Base-by-base conservation (phyloP, 139 green algal genomes). In the Pseudopediastrum boryanum region DNA sequence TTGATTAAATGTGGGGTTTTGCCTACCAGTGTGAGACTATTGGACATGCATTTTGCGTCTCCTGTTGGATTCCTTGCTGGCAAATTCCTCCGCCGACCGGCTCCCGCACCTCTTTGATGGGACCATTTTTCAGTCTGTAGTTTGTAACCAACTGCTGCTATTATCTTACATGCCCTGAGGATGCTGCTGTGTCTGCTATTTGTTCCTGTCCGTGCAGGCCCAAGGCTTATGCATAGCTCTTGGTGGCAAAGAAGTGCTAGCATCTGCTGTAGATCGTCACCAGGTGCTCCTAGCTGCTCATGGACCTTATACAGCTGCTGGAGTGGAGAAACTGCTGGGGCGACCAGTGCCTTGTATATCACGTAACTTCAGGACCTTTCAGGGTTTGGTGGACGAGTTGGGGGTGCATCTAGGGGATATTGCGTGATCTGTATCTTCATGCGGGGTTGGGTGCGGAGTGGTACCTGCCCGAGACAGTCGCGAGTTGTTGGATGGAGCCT, bases 261-360 rank as follows among this genome's bases (percentile, higher is more conserved):
- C 42, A 1, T 27, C 63, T 19, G 75, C 73, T 13, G 56, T 94
- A 8, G 12, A 61, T 50, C 58, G 65, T 8, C 72, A 92, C 50
- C 41, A 58, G 25, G 71, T 89, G 38, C 1, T 88, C 35, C 83
- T 95, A 51, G 87, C 91, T 35, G 91, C 91, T 16, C 91, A 95
- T 61, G 91, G 91, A 7, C 89, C 89, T 0, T 93, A 91, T 82
- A 95, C 91, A 2, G 90, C 90, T n/a, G 84, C 72, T 4, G 90
- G 90, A 2, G 89, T 71, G 10, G 79, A 50, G 0, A 66, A 76
- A 2, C 80, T 88, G 29, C 71, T 89, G 77, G 87, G 79, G 0
- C 43, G 92, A 44, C 58, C 62, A 3, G 84, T 91, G 51, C n/a
- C 43, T 0, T 39, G 72, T 1, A 78, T 93, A 23, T 87, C 78